A percentile compares a stretch with the other conserved stretches of the same genome.
Evolutionary conservation across 768 basidiomycete species (phyloP).

Genomic region (Gymnopilus dilepis): DNA sequence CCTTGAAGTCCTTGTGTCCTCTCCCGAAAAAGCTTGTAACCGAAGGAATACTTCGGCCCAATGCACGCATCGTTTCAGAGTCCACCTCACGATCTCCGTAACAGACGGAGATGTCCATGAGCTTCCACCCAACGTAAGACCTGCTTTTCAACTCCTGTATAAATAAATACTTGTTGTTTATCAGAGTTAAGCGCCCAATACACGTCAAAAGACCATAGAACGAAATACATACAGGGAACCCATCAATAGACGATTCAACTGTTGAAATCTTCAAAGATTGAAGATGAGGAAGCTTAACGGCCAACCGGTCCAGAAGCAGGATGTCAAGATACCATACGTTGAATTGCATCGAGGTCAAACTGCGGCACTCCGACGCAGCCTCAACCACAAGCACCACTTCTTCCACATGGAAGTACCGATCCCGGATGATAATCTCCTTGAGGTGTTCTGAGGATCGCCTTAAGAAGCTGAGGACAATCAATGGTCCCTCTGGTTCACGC

Average conservation of each 20-base stretch:
- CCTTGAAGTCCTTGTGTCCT: background rate
- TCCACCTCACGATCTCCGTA: constrained; percentile 30
- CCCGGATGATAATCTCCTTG: constrained; percentile 39
- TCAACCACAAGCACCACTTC: constrained; percentile 34
- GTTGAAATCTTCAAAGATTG: constrained; percentile 34
- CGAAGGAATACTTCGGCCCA: constrained; percentile 39
- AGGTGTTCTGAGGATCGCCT: constrained; percentile 37
- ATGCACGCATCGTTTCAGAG: constrained; percentile 33
- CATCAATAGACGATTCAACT: constrained; percentile 28
- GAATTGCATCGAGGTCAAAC: constrained; percentile 36
- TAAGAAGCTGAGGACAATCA: constrained; percentile 36
- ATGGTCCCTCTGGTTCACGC: constrained; percentile 34
- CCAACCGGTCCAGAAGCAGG: constrained; percentile 39
- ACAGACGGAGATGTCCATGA: constrained; percentile 41
- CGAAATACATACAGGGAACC: constrained; percentile 15
- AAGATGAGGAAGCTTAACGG: constrained; percentile 34
- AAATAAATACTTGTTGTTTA: constrained; percentile 27
- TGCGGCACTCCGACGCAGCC: constrained; percentile 29
- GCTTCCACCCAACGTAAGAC: constrained; percentile 36
- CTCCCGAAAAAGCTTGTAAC: constrained; percentile 38
- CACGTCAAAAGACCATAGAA: background rate
- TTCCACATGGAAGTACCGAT: constrained; percentile 42
- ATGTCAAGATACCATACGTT: constrained; percentile 37
- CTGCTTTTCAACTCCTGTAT: constrained; percentile 29
- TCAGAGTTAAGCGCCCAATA: background rate